Percentiles rank a stretch among this genome's conserved stretches.
Conservation (phyloP, 176 grass and related monocot genomes). For the Aegilops tauschii region DNA sequence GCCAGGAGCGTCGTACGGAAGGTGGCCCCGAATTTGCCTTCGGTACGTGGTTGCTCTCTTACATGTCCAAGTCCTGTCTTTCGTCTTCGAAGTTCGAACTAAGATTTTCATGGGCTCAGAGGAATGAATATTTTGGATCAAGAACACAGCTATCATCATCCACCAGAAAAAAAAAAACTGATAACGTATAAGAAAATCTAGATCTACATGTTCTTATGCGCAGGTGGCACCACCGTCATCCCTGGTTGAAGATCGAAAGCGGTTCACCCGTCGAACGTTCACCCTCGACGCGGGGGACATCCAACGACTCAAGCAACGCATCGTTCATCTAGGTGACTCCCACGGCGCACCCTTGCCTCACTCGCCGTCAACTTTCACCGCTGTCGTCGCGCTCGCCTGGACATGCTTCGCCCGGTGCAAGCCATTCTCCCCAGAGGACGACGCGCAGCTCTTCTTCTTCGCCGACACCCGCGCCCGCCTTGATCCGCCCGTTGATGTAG, state of each 20-base stretch:
- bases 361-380: conserved; percentile 39
- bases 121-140: too few species aligned
- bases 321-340: neutral
- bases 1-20: neutral
- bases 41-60: neutral
- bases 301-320: conserved; percentile 28
- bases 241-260: neutral
- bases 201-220: neutral
- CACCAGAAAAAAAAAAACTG: too few species aligned
- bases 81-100: too few species aligned
- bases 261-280: conserved; percentile 24
- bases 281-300: neutral
- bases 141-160: too few species aligned
- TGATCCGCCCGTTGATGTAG: conserved; percentile 19
- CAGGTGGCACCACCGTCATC: neutral
- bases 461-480: conserved; percentile 34
- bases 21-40: conserved; percentile 6
- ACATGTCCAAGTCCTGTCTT: neutral
- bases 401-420: conserved; percentile 15
- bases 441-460: conserved; percentile 20
- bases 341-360: neutral
- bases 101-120: too few species aligned
- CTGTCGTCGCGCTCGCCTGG: conserved; percentile 27
- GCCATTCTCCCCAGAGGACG: neutral
- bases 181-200: too few species aligned